phyloP scores from a whole-genome alignment of 352 stramenopile genomes.

The Phytophthora crassamura region DNA sequence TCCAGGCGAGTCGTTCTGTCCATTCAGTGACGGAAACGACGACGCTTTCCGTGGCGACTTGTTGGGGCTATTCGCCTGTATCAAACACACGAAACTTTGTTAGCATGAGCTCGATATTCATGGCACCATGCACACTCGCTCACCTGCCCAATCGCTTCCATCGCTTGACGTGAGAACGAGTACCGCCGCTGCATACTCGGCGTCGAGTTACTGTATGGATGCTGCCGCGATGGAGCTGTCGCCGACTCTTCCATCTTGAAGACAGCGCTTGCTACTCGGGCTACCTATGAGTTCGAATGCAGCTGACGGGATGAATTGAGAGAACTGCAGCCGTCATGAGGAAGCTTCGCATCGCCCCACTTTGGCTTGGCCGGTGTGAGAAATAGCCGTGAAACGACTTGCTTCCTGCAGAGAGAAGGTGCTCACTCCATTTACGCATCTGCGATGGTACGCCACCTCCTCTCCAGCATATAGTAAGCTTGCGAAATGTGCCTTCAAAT shows the following conservation, averaged over 20 bases:
- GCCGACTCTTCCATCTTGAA: conserved; percentile 15
- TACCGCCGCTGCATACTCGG: conserved; percentile 36
- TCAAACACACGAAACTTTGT: no score
- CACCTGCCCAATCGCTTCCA: conserved; percentile 39
- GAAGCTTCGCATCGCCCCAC: background rate
- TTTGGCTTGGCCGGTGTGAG: conserved; percentile 11
- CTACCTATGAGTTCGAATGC: conserved; percentile 1
- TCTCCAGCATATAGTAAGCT: conserved; percentile 7
- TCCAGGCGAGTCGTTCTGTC: background rate
- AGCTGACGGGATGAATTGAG: background rate
- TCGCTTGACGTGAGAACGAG: conserved; percentile 35
- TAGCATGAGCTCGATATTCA: conserved; percentile 1
- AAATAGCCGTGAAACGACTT: conserved; percentile 42
- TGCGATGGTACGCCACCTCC: conserved; percentile 19
- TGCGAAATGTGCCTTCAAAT: conserved; percentile 15
- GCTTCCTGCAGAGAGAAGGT: background rate
- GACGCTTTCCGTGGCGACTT: conserved; percentile 37
- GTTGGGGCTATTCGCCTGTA: background rate
- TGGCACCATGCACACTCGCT: background rate
- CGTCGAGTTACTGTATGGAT: conserved; percentile 20
- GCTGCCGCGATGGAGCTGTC: conserved; percentile 15
- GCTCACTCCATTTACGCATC: conserved; percentile 1
- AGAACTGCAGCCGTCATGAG: background rate
- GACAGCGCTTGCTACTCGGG: background rate
- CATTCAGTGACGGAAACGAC: conserved; percentile 36